A percentile compares a stretch with the other conserved stretches of the same genome.
phyloP scores from a whole-genome alignment of 2,329 filamentous ascomycete species.

The Epichloe bromicola region DNA sequence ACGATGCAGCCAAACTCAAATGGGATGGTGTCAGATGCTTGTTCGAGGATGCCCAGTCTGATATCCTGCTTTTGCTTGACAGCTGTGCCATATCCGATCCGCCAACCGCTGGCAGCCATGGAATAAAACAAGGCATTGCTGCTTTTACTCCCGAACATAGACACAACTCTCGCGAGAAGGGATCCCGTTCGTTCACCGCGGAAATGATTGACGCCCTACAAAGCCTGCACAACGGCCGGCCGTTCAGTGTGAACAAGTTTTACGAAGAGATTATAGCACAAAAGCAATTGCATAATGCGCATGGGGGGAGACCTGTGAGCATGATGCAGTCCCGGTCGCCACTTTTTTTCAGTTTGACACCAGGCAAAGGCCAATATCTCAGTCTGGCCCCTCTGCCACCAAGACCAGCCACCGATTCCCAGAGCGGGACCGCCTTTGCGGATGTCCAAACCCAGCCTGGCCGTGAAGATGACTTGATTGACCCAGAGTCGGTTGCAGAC shows the following conservation, averaged over 20 bases:
- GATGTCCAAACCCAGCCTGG: conserved; percentile 12
- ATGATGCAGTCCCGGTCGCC: conserved; percentile 31
- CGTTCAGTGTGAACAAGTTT: conserved; percentile 43
- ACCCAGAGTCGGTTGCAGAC: conserved; percentile 36
- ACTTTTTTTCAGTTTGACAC: conserved; percentile 41
- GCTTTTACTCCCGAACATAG: conserved; percentile 41
- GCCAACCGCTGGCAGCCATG: conserved; percentile 36
- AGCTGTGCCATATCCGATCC: conserved; percentile 44
- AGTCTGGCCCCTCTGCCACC: conserved; percentile 35
- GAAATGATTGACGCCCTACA: conserved; percentile 41
- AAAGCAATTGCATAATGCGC: conserved; percentile 31
- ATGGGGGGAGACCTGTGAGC: conserved; percentile 30
- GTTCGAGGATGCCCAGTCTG: conserved; percentile 49
- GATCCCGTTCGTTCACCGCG: conserved; percentile 45
- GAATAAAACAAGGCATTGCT: conserved; percentile 49
- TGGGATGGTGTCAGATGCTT: conserved; percentile 51
- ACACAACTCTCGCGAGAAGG: conserved; percentile 28
- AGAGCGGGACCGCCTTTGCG: conserved; percentile 14
- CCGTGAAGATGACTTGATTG: conserved; percentile 29
- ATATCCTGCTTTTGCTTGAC: conserved; percentile 50
- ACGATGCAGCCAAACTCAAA: conserved; percentile 47
- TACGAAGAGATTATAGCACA: conserved; percentile 40
- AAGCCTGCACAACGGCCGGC: conserved; percentile 37
- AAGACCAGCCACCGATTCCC: conserved; percentile 15
- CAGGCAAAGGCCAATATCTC: conserved; percentile 38